Base-by-base conservation (phyloP, 352 stramenopile genomes). In the Phytophthora hybrid region DNA sequence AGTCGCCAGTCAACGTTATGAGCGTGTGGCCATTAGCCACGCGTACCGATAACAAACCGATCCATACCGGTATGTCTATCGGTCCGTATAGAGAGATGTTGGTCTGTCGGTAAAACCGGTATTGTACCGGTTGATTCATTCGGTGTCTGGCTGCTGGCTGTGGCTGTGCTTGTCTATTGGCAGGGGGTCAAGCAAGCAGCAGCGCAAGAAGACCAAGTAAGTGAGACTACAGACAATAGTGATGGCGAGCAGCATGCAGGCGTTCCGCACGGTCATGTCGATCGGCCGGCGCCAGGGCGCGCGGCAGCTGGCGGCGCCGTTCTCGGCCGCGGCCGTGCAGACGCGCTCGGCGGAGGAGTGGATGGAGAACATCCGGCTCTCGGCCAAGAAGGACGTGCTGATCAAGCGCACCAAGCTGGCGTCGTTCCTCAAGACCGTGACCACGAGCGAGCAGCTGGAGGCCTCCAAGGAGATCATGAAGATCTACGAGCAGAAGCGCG, bases 321-420 rank as follows among this genome's bases (percentile, higher is more conserved):
- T 79, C 62, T 80, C 74, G 31, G 73, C 76, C 4, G 69, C 66
- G 9, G 58, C 71, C 2, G 79, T 85, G 62, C 76, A 73, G 49
- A 71, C 73, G 63, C 78, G 86, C 4, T 93, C 88, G 46, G 86
- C 88, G 6, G 70, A 91, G 56, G 88, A 93, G 44, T 93, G 86
- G 86, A 88, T 95, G 79, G 80, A 92, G 71, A 93, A 95, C 80
- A 95, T 95, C 73, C 78, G 81, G 52, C 79, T 77, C 37, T 85
- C 81, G 47, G 88, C 88, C 31, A 78, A 89, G 74, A 91, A 91
- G 79, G 86, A 93, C 76, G 81, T 87, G 61, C 73, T 86, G 39
- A 92, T 95, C 77, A 95, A 95, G 70, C 88, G 89, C 70, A 92
- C 88, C 46, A 95, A 95, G 77, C 74, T 95, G 68, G 83, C 86